Evolutionary conservation across 2,329 filamentous ascomycete genomes (phyloP), one percentile per base, ranked within the genome.

Genomic region (Alternaria panax): DNA sequence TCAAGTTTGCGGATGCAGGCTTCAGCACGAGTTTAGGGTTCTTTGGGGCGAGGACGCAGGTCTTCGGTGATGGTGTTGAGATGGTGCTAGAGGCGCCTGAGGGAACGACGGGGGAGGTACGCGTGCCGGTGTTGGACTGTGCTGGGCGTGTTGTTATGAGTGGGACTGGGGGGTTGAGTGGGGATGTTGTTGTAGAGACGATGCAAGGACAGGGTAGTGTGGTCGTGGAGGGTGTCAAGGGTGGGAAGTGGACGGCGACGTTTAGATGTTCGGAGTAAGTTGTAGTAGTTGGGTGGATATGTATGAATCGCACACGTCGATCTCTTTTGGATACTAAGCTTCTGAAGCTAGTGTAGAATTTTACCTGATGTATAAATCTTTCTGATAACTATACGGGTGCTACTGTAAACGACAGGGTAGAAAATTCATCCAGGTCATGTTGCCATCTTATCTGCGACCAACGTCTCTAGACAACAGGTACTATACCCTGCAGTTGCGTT

Each of bases 1-100:
- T 81, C 56, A 75, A 69, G 48, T 54, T 58, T 51, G 74, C 74
- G 4, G 72, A 79, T 50, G 78, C 78, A 5, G 79, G 79, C 0
- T 81, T 79, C 52, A 64, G 65, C 20, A 81, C 77, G 3, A 63
- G 59, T 7, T 42, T 80, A 36, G 80, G 80, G 1, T 66, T 67
- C 36, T 82, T 80, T 60, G 65, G 69, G 2, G 74, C 78, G 12
- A 74, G 67, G 58, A 74, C 69, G 2, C 50, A 64, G 41, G 20
- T 72, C 1, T 41, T 25, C 12, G 63, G 16, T n/a, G 16, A 68
- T 24, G 66, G 51, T 4, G 62, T 63, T 5, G 46, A 69, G n/a
- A 38, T 59, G 24, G 66, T 67, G 12, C 74, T 78, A 57, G 69
- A 75, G 53, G 57, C 72, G 27, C 75, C 75, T 0, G 60, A 65